phyloP scores from a whole-genome alignment of 108 stramenopile genomes.

The Craspedostauros australis region DNA sequence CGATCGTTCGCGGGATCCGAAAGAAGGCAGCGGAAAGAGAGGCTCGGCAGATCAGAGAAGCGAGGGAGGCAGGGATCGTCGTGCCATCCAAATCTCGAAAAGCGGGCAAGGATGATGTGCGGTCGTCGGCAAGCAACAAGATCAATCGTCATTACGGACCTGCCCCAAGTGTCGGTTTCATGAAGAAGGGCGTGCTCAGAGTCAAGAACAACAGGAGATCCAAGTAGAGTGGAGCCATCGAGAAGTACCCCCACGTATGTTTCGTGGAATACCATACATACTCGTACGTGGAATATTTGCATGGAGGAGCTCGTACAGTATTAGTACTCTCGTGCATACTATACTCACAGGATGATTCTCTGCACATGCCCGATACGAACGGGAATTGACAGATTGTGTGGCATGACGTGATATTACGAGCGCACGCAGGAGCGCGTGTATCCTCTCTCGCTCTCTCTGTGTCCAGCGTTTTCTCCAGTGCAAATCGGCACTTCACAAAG shows the following conservation, averaged over 20 bases:
- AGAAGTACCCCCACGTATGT: too few species aligned
- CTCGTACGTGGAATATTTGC: too few species aligned
- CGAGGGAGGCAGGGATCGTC: constrained; percentile 68
- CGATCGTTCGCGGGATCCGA: constrained; percentile 60
- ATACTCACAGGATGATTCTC: too few species aligned
- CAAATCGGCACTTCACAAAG: too few species aligned
- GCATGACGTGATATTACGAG: neutral
- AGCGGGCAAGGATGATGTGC: neutral
- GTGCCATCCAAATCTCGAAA: constrained; percentile 34
- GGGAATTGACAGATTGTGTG: neutral
- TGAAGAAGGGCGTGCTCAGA: constrained; percentile 60
- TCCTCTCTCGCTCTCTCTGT: neutral
- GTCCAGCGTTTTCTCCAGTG: neutral
- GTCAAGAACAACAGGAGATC: constrained; percentile 33
- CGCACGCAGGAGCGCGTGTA: neutral
- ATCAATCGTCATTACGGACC: constrained; percentile 45
- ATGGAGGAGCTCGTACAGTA: too few species aligned
- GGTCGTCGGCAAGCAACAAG: too few species aligned
- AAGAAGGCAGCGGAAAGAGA: constrained; percentile 65
- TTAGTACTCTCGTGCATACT: too few species aligned
- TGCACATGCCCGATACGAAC: neutral
- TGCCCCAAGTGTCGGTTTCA: constrained; percentile 70
- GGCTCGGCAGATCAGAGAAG: constrained; percentile 40
- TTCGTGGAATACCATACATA: too few species aligned
- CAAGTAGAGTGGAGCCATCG: too few species aligned